phyloP scores from a whole-genome alignment of 495 filamentous ascomycete genomes.

The Terfezia boudieri region DNA sequence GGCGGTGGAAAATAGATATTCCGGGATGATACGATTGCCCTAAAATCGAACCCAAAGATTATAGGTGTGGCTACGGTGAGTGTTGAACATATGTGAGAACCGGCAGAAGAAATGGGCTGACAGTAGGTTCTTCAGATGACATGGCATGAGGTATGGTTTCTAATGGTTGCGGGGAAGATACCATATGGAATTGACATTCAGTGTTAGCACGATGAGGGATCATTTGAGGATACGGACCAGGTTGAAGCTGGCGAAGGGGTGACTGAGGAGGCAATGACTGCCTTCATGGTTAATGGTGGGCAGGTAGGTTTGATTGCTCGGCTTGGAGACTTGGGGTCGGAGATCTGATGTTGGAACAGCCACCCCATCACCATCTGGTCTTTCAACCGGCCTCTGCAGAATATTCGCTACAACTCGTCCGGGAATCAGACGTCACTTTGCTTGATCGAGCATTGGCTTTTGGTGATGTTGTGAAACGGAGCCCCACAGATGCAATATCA shows the following conservation, averaged over 20 bases:
- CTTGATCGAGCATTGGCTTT: constrained; percentile 23
- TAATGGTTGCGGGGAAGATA: too few species aligned
- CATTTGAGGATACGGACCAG: not conserved
- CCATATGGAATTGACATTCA: too few species aligned
- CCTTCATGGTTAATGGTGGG: not conserved
- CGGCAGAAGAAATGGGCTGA: too few species aligned
- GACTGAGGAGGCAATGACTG: not conserved
- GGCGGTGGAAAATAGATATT: not conserved
- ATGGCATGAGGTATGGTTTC: not conserved
- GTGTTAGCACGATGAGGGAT: not conserved
- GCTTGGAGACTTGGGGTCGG: not conserved
- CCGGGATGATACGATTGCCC: not conserved
- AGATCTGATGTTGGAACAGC: not conserved
- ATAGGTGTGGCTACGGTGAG: not conserved
- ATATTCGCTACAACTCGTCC: constrained; percentile 19
- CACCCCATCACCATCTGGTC: not conserved
- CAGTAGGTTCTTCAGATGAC: not conserved
- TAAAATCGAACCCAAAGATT: not conserved
- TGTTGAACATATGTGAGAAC: not conserved
- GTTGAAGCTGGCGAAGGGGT: not conserved
- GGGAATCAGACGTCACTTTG: constrained; percentile 24
- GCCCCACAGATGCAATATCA: constrained; percentile 20
- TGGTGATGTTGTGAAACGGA: constrained; percentile 27
- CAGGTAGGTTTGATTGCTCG: not conserved
- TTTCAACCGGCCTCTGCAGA: not conserved